Percentiles rank a stretch among this genome's conserved stretches.
Evolutionary conservation across 2,329 filamentous ascomycete genomes (phyloP).

Genomic region (Gnomoniopsis smithogilvyi): DNA sequence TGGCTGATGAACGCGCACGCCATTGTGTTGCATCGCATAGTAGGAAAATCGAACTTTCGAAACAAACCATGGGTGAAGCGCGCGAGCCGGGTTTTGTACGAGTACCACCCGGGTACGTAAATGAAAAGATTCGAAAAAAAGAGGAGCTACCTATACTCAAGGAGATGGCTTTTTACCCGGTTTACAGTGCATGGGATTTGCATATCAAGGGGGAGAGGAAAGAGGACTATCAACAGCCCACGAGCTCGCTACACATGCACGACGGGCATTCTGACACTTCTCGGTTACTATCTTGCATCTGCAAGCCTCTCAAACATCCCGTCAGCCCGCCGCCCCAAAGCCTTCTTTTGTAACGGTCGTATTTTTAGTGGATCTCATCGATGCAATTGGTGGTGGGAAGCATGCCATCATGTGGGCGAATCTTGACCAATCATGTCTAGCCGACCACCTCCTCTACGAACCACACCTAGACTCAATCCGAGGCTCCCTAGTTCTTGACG

Average conservation of each 20-base stretch:
- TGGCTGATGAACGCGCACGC: neutral
- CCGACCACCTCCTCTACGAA: slow-evolving; percentile 1
- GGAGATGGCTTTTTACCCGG: neutral
- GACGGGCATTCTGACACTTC: neutral
- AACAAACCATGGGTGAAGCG: neutral
- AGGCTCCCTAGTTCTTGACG: neutral
- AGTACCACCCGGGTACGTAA: neutral
- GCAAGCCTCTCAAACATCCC: neutral
- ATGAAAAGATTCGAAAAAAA: neutral
- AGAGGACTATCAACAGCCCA: neutral
- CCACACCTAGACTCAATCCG: slow-evolving; percentile 12
- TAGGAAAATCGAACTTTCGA: neutral
- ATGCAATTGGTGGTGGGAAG: slow-evolving; percentile 13
- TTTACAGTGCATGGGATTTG: neutral
- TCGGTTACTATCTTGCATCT: neutral
- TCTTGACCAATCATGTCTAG: slow-evolving; percentile 5
- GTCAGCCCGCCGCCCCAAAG: neutral
- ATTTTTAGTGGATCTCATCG: slow-evolving; percentile 3
- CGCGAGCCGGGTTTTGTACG: neutral
- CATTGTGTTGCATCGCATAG: neutral
- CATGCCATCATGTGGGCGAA: slow-evolving; percentile 14
- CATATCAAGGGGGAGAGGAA: neutral
- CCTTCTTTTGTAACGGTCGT: neutral
- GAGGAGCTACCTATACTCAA: no score
- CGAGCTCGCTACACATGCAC: neutral